These are phyloP conservation scores for Schoenoplectus tabernaemontani DNA, from an alignment of 202 grass and related monocot species.

Conservation along the genomic window DNA sequence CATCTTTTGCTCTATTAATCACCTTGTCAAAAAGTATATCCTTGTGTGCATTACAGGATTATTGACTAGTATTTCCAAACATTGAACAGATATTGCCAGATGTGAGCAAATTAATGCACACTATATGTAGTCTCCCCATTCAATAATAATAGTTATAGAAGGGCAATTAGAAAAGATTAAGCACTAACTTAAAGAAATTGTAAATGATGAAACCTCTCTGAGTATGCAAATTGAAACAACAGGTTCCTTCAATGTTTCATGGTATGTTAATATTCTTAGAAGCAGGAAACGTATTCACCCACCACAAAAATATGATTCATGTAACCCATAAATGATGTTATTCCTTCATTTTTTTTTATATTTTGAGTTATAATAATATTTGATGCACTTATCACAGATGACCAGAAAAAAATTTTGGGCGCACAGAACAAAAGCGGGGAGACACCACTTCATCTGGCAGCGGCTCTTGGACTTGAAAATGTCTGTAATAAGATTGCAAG, in stretches of 20 bases:
- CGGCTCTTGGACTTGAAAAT: not conserved
- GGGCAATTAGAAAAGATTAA: not conserved
- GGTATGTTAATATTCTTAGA: not conserved
- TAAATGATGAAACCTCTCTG: too few relatives aligned
- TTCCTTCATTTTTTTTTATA: not conserved
- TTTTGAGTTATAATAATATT: not conserved
- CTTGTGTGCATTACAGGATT: too few relatives aligned
- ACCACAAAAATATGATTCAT: not conserved
- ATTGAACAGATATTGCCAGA: not conserved
- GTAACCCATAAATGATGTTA: too few relatives aligned
- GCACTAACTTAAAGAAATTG: too few relatives aligned
- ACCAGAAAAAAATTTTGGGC: not conserved
- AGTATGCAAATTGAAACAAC: not conserved
- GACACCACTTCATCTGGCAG: constrained; percentile 9
- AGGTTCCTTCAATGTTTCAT: not conserved
- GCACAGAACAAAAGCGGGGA: not conserved
- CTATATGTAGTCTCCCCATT: too few relatives aligned
- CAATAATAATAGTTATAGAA: not conserved
- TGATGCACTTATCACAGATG: not conserved
- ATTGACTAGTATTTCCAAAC: too few relatives aligned
- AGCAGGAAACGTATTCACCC: not conserved
- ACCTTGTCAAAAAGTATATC: too few relatives aligned
- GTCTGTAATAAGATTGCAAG: not conserved
- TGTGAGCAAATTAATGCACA: too few relatives aligned
- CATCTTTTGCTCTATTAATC: too few relatives aligned